A percentile compares a stretch with the other conserved stretches of the same genome.
phyloP scores from a whole-genome alignment of 2,329 filamentous ascomycete species.

The Pezicula radicicola region DNA sequence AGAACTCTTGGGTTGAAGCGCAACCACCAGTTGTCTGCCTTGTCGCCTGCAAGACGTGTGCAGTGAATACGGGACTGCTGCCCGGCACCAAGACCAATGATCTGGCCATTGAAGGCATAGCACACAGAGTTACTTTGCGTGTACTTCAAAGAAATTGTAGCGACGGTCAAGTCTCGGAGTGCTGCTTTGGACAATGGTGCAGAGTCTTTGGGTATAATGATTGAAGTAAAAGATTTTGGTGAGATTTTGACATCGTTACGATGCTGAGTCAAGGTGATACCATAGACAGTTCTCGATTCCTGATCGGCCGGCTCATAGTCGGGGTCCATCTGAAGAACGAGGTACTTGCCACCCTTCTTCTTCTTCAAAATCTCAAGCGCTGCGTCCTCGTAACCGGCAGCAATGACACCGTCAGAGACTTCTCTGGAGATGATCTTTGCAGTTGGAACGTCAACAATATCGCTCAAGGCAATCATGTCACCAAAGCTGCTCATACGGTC shows the following conservation, averaged over 20 bases:
- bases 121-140: conserved; percentile 99
- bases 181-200: conserved; percentile 73
- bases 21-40: conserved; percentile 99
- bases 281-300: conserved; percentile 87
- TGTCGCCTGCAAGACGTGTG: conserved; percentile 94
- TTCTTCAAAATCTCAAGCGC: conserved; percentile 90
- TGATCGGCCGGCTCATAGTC: conserved; percentile 71
- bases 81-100: conserved; percentile 90
- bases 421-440: conserved; percentile 98
- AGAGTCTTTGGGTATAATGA: conserved; percentile 83
- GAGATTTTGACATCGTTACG: conserved; percentile 90
- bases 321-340: conserved; percentile 91
- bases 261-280: conserved; percentile 82
- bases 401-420: conserved; percentile 95
- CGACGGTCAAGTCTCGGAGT: conserved; percentile 85
- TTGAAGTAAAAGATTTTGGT: conserved; percentile 78
- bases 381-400: conserved; percentile 79
- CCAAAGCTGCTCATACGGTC: conserved; percentile 99
- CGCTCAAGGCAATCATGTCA: conserved; percentile 90
- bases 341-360: conserved; percentile 98
- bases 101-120: conserved; percentile 91
- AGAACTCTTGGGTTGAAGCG: conserved; percentile 91
- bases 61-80: conserved; percentile 99
- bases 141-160: conserved; percentile 97
- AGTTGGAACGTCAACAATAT: conserved; percentile 86